Base-by-base conservation (phyloP, 805 yeast genomes). In the Wickerhamiella domercqiae region DNA sequence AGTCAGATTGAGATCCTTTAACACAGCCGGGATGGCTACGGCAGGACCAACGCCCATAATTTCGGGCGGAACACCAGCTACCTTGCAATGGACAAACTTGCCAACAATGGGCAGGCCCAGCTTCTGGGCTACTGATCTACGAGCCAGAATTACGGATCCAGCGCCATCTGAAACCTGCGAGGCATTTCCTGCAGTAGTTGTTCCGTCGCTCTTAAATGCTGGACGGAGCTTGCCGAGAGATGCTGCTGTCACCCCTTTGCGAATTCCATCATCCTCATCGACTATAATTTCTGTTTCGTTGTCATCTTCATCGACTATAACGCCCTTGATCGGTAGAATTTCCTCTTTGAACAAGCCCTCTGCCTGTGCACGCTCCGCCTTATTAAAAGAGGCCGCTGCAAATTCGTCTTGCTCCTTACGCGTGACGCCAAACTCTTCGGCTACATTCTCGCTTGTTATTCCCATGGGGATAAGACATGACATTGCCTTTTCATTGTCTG, bases 1-100 rank as follows among this genome's bases (percentile, higher is more conserved):
- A 5, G 66, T 60, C 42, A 86, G 57, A 26, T 77, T 75, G 5
- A 64, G 52, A 53, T 71, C 72, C 56, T 68, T 64, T 47, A 87
- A 69, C 15, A 82, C 76, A 39, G 70, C 71, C 44, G 98, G 97
- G 51, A 87, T 86, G 42, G 97, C 98, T 51, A 70, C 73, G 20
- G 94, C 96, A 41, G 98, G 98, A 32, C 97, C 98, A 51, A 87
- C 75, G 41, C 97, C 98, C 98, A 87, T 87, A 43, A 86, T 73
- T 61, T 83, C 93, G 17, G 96, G 96, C 39, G 96, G 94, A 33
- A 86, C 95, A 50, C 98, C 98, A 39, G 79, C 87, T 29, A 75
- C 65, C 48, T 78, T 71, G 52, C 81, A 75, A 49, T 75, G 78
- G 44, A 84, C 73, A 50, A 72, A 87, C 64, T 80, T 81, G 44